phyloP scores from a whole-genome alignment of 257 asterid species.

The Plantago major region DNA sequence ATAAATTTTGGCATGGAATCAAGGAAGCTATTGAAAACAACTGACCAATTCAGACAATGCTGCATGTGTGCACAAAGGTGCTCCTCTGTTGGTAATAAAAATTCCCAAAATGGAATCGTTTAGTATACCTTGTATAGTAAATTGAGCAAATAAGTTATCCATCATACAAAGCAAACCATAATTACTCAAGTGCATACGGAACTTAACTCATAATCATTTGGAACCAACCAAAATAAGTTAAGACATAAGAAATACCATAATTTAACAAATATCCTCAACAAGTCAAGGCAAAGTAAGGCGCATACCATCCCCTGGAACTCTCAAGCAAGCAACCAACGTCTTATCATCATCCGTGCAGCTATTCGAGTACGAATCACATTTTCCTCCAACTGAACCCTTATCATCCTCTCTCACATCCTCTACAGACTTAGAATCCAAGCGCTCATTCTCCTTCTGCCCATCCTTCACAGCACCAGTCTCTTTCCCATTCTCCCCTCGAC shows the following conservation, averaged over 20 bases:
- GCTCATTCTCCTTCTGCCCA: conserved; percentile 34
- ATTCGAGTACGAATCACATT: conserved; percentile 69
- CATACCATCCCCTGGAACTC: conserved; percentile 89
- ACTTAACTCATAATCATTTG: background rate
- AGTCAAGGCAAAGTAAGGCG: background rate
- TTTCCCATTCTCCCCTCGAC: conserved; percentile 17
- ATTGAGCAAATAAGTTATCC: background rate
- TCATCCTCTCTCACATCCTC: conserved; percentile 24
- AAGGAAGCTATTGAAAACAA: too few species aligned
- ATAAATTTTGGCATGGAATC: too few species aligned
- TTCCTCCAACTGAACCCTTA: conserved; percentile 35
- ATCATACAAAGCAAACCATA: conserved; percentile 1
- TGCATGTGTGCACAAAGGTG: background rate
- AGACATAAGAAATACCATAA: background rate
- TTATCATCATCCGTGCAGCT: conserved; percentile 64
- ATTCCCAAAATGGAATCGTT: conserved; percentile 1
- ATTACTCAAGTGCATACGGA: background rate
- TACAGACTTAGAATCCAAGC: conserved; percentile 21
- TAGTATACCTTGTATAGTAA: background rate
- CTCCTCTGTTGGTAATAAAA: background rate
- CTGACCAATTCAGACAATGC: too few species aligned
- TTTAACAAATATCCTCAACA: too few species aligned
- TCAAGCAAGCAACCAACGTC: conserved; percentile 70
- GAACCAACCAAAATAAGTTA: too few species aligned
- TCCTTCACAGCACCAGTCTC: conserved; percentile 27